Evolutionary conservation across 2,329 filamentous ascomycete genomes (phyloP).

Genomic region (Chalaropsis ovoidea): DNA sequence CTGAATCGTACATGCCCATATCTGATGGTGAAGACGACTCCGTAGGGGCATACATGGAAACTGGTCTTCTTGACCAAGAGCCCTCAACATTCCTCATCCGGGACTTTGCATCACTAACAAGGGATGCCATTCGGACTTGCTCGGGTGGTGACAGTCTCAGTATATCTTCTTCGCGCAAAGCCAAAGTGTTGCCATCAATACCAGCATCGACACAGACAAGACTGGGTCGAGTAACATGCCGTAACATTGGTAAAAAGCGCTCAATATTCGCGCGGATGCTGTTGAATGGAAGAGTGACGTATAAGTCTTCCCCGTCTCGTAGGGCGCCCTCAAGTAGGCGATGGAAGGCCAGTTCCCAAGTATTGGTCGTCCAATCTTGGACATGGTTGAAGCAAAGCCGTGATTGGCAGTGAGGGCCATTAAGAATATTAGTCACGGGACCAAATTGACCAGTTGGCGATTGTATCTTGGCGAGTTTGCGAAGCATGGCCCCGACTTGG

Average conservation of each 20-base stretch:
- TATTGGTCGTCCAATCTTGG: constrained; percentile 28
- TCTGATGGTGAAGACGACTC: neutral
- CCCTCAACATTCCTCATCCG: neutral
- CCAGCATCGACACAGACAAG: constrained; percentile 47
- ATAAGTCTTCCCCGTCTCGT: constrained; percentile 51
- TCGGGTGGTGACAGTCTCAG: neutral
- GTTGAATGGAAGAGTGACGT: constrained; percentile 48
- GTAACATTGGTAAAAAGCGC: constrained; percentile 41
- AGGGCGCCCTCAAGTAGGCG: constrained; percentile 46
- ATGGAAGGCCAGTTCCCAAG: constrained; percentile 50
- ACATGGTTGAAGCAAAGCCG: constrained; percentile 18
- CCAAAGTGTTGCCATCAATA: constrained; percentile 42
- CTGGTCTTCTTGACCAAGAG: neutral
- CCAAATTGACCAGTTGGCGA: constrained; percentile 44
- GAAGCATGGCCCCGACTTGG: constrained; percentile 40
- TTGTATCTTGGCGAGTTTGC: constrained; percentile 36
- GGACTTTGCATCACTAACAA: neutral
- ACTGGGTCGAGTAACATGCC: constrained; percentile 42
- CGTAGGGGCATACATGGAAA: neutral
- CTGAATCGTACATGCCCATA: constrained; percentile 5
- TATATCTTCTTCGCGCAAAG: constrained; percentile 29
- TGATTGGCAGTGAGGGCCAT: constrained; percentile 20
- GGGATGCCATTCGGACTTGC: neutral
- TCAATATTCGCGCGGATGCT: constrained; percentile 44
- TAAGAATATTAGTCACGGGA: constrained; percentile 28